Base-by-base conservation (phyloP, 2,329 filamentous ascomycete species). In the Rhynchosporium secalis region DNA sequence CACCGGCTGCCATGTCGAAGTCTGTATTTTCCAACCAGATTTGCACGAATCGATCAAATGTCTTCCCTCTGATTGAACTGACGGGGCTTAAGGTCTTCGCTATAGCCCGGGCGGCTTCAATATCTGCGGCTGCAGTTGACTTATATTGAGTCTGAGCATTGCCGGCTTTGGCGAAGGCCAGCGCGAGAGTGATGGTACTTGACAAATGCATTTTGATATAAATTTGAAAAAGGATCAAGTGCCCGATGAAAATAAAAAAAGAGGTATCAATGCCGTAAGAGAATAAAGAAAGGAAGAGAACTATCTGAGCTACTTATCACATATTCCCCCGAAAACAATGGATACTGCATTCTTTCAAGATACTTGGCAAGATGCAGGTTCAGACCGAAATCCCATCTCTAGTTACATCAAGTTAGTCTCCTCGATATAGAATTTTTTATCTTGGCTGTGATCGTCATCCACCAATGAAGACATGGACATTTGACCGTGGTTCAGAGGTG, bases 21-120 rank as follows among this genome's bases (percentile, higher is more conserved):
- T 86, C 81, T 46, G 86, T 89, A 73, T 92, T 92, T 78, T 92
- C 90, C 41, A 91, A 79, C 86, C 87, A 67, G 74, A 92, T 86
- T 63, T 86, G 82, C 57, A 86, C 85, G 62, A 90, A 83, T 13
- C 89, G 85, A 72, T 92, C 83, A 72, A 92, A 93, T 0, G 81
- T 86, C 72, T 87, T 85, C 63, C 91, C 90, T 71, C 83, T 80
- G 59, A 92, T 84, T 69, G 85, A 73, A 73, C 81, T 86, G 33
- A 81, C 84, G 1, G 86, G 85, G 64, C 84, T 85, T 64, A 77
- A 76, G 0, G 86, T 86, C 73, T 81, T 79, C 10, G 85, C 86
- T 1, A 83, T 88, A 7, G 85, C 86, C 47, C 78, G 79, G 28
- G 67, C 68, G 10, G 62, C 62, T 26, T 60, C 67, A 31, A 70